Evolutionary conservation across 371 early-diverging fungal genomes (phyloP).

Genomic region (Dichotomocladium elegans): DNA sequence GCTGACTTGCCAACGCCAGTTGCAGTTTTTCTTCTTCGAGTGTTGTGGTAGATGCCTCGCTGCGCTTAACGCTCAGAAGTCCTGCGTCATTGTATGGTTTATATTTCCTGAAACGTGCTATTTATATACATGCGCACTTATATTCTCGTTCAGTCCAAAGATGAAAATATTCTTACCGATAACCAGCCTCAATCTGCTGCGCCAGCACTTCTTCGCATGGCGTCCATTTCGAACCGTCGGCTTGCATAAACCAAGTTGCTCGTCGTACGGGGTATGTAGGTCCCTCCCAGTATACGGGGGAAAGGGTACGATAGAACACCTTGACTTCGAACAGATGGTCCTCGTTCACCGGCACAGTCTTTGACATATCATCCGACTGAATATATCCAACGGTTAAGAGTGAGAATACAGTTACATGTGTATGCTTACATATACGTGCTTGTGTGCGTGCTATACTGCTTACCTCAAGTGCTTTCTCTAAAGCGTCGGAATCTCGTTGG

Average conservation of each 20-base stretch:
- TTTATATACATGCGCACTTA: too few relatives aligned
- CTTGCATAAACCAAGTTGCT: slow-evolving; percentile 78
- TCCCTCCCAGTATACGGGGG: slow-evolving; percentile 83
- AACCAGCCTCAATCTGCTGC: slow-evolving; percentile 79
- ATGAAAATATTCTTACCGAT: slow-evolving; percentile 39
- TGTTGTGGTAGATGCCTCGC: slow-evolving; percentile 32
- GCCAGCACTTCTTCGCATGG: slow-evolving; percentile 81
- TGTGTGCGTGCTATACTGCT: neutral
- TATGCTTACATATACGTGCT: neutral
- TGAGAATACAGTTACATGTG: too few relatives aligned
- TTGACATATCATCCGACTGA: slow-evolving; percentile 30
- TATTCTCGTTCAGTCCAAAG: too few relatives aligned
- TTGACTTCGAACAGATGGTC: slow-evolving; percentile 79
- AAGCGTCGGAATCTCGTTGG: slow-evolving; percentile 52
- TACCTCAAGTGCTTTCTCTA: slow-evolving; percentile 56
- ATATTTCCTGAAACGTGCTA: slow-evolving; percentile 17
- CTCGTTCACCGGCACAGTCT: slow-evolving; percentile 60
- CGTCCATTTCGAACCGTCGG: slow-evolving; percentile 58
- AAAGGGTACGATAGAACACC: slow-evolving; percentile 62
- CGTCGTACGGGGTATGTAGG: slow-evolving; percentile 76
- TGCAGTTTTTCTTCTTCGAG: slow-evolving; percentile 35
- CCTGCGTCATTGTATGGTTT: slow-evolving; percentile 12
- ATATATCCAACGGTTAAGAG: too few relatives aligned
- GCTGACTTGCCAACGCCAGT: slow-evolving; percentile 22
- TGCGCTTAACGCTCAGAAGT: neutral